These are phyloP conservation scores for Entamoeba dispar DNA, from an alignment of 208 protist genomes.

Conservation along the genomic window DNA sequence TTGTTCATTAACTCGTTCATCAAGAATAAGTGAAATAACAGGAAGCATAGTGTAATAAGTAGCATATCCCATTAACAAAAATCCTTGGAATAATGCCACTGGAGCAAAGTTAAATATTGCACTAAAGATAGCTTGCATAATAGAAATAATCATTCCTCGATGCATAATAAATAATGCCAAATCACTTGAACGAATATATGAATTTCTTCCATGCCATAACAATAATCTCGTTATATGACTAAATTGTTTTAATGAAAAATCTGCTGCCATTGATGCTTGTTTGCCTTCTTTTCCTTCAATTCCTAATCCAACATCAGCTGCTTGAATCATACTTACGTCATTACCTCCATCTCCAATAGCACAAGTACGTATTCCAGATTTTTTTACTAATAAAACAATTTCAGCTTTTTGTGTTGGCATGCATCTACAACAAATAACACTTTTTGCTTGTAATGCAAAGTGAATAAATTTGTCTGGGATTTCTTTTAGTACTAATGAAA, in stretches of 20 bases:
- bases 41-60: conserved; percentile 86
- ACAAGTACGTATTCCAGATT: conserved; percentile 31
- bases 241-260: conserved; percentile 86
- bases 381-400: conserved; percentile 60
- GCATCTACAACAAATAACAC: conserved; percentile 75
- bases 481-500: conserved; percentile 42
- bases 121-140: conserved; percentile 75
- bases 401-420: conserved; percentile 85
- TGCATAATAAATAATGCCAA: conserved; percentile 89
- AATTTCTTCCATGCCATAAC: conserved; percentile 59
- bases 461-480: conserved; percentile 37
- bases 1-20: conserved; percentile 68
- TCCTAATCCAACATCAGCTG: conserved; percentile 36
- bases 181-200: conserved; percentile 60
- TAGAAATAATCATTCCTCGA: conserved; percentile 82
- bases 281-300: conserved; percentile 87
- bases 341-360: conserved; percentile 93
- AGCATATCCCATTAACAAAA: conserved; percentile 74
- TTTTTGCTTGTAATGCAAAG: conserved; percentile 43
- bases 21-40: conserved; percentile 81
- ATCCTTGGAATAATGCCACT: conserved; percentile 74
- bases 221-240: conserved; percentile 52
- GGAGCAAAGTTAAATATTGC: conserved; percentile 79
- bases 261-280: conserved; percentile 81
- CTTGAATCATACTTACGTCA: conserved; percentile 77